Evolutionary conservation across 345 rosid species (phyloP).

Genomic region (Sonneratia alba): DNA sequence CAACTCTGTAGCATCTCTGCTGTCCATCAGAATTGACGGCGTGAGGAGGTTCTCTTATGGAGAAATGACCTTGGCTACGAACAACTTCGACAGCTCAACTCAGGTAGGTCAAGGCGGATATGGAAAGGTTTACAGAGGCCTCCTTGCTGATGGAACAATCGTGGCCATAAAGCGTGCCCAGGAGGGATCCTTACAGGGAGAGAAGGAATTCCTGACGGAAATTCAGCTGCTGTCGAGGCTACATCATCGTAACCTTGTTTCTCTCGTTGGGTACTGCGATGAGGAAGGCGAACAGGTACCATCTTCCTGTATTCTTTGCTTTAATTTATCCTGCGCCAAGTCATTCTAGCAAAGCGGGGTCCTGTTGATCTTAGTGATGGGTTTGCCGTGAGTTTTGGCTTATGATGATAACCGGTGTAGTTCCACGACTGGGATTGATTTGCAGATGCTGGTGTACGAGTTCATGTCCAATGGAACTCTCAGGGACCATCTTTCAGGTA

Average conservation of each 20-base stretch:
- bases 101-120: conserved; percentile 93
- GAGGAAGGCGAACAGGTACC: conserved; percentile 89
- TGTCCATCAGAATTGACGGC: conserved; percentile 61
- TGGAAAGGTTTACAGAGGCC: conserved; percentile 81
- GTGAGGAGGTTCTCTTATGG: conserved; percentile 65
- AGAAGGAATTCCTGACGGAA: conserved; percentile 81
- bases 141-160: conserved; percentile 43
- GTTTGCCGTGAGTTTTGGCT: neutral
- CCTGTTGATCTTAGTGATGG: too few relatives aligned
- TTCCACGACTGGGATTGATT: neutral
- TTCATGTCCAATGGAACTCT: conserved; percentile 84
- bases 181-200: conserved; percentile 83
- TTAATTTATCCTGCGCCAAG: neutral
- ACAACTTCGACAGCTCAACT: conserved; percentile 46
- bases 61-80: conserved; percentile 62
- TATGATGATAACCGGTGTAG: neutral
- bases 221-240: conserved; percentile 71
- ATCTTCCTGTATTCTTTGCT: neutral
- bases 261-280: conserved; percentile 77
- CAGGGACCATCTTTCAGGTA: conserved; percentile 83
- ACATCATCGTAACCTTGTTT: conserved; percentile 86
- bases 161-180: conserved; percentile 89
- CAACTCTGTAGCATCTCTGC: conserved; percentile 37
- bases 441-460: conserved; percentile 92
- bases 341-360: too few relatives aligned